Evolutionary conservation across 2,329 filamentous ascomycete species (phyloP).

Genomic region (Talaromyces sp.): DNA sequence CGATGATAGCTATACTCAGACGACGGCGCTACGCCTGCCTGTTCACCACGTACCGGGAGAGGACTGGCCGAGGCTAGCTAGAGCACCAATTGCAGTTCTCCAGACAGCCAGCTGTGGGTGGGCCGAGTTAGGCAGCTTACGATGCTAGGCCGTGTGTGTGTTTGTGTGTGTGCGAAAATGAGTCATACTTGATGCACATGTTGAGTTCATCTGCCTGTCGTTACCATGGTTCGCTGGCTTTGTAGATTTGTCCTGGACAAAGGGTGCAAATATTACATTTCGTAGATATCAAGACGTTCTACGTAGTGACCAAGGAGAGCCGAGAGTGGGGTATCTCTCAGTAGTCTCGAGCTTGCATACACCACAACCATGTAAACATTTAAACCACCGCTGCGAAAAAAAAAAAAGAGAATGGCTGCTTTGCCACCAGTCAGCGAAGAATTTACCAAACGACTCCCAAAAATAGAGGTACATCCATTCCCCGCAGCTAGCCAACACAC

Average conservation of each 20-base stretch:
- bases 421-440: conserved; percentile 17
- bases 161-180: not conserved
- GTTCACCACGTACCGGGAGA: not conserved
- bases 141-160: not conserved
- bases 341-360: not conserved
- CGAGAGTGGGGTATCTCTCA: not conserved
- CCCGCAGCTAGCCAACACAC: not conserved
- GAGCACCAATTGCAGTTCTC: not conserved
- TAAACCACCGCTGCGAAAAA: no score
- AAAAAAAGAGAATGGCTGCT: not conserved
- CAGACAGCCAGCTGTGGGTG: not conserved
- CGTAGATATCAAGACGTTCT: not conserved
- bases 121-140: not conserved
- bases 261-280: not conserved
- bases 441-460: conserved; percentile 30
- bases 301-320: not conserved
- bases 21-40: not conserved
- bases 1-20: not conserved
- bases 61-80: not conserved
- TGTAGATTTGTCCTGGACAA: not conserved
- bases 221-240: not conserved
- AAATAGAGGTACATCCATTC: conserved; percentile 26
- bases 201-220: not conserved
- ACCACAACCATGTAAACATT: not conserved
- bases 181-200: not conserved